Conservation (phyloP, 495 filamentous ascomycete species). For the Aspergillus leporis region DNA sequence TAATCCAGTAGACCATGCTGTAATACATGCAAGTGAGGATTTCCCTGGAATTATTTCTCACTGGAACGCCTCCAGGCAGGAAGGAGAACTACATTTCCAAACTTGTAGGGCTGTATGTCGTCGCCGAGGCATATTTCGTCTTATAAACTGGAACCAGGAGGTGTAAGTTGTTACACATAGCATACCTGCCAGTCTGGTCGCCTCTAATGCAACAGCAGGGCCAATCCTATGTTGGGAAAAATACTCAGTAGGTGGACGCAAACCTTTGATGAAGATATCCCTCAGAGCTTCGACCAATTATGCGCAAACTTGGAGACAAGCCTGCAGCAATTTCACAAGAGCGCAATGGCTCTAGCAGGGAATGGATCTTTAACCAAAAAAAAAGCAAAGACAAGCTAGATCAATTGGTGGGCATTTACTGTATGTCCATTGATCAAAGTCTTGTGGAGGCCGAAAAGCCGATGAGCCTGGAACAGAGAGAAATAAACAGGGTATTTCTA, state of each 20-base stretch:
- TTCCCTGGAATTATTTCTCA: constrained; percentile 33
- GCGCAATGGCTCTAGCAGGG: background rate
- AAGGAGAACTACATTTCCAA: constrained; percentile 51
- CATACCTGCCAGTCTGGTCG: constrained; percentile 39
- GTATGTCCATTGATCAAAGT: no score
- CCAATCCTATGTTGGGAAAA: constrained; percentile 32
- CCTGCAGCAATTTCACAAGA: background rate
- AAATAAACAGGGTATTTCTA: constrained; percentile 12
- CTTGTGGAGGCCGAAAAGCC: no score
- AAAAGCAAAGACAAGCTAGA: background rate
- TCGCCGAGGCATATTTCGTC: constrained; percentile 39
- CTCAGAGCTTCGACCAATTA: background rate
- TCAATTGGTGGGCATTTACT: background rate
- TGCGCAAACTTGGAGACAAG: background rate
- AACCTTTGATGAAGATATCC: constrained; percentile 1
- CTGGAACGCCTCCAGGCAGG: constrained; percentile 48
- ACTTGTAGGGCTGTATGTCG: constrained; percentile 66
- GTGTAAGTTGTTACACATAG: constrained; percentile 5
- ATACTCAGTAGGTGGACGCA: constrained; percentile 18
- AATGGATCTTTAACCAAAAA: background rate
- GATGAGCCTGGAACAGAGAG: constrained; percentile 13
- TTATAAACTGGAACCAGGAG: constrained; percentile 50
- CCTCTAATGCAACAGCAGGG: constrained; percentile 22
- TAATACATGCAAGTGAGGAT: background rate
- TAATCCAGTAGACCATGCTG: constrained; percentile 8